These are phyloP conservation scores for Colletotrichum lentis DNA, from an alignment of 2,329 filamentous ascomycete species.

Conservation along the genomic window DNA sequence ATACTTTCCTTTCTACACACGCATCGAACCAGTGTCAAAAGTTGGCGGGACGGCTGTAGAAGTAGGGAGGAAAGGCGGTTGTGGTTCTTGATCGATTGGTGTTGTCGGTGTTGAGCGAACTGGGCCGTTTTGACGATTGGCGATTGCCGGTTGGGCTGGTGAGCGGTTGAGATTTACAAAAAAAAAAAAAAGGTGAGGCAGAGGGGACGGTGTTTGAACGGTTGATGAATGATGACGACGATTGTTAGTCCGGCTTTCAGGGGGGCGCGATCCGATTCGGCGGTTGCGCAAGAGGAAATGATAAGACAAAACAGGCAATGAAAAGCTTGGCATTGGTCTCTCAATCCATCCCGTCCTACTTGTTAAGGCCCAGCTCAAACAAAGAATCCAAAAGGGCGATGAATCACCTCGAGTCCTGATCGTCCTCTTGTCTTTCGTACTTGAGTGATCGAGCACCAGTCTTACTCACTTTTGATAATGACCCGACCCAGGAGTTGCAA, in stretches of 20 bases:
- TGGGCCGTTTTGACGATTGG: background rate
- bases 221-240: slow-evolving; percentile 11
- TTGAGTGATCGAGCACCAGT: background rate
- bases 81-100: background rate
- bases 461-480: background rate
- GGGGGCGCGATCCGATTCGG: background rate
- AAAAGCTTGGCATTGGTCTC: slow-evolving; percentile 7
- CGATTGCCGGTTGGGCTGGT: background rate
- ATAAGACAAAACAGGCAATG: background rate
- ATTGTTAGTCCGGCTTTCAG: background rate
- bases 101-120: background rate
- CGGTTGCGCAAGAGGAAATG: background rate
- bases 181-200: slow-evolving; percentile 9
- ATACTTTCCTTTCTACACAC: slow-evolving; percentile 24
- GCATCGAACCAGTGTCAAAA: slow-evolving; percentile 33
- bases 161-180: background rate
- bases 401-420: background rate
- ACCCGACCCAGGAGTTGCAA: background rate
- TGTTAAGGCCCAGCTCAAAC: background rate
- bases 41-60: slow-evolving; percentile 30
- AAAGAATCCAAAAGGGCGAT: slow-evolving; percentile 9
- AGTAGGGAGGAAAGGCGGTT: background rate
- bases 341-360: background rate
- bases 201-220: slow-evolving; percentile 10
- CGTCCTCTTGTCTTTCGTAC: background rate